phyloP scores from a whole-genome alignment of 2,329 filamentous ascomycete species.

The Talaromyces sp. region DNA sequence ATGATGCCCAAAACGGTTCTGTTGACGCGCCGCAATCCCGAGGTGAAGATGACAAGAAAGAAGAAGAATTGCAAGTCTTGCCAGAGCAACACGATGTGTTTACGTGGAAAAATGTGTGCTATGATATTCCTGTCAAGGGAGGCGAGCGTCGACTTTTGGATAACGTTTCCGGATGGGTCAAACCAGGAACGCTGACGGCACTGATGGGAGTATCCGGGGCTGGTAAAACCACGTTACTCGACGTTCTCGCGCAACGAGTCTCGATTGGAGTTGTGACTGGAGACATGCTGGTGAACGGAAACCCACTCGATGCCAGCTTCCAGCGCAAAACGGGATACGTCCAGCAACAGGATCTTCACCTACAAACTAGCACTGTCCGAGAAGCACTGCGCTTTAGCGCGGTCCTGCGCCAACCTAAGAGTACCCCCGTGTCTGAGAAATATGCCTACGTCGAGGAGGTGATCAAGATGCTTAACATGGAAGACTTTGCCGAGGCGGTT shows the following conservation, averaged over 20 bases:
- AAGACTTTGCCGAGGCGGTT: conserved; percentile 79
- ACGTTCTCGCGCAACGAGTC: conserved; percentile 75
- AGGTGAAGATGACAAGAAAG: conserved; percentile 9
- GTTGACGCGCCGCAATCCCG: conserved; percentile 12
- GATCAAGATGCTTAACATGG: conserved; percentile 84
- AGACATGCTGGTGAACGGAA: conserved; percentile 74
- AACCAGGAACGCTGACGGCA: conserved; percentile 82
- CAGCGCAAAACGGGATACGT: conserved; percentile 46
- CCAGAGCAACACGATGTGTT: conserved; percentile 67
- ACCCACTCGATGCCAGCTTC: conserved; percentile 53
- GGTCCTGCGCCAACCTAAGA: conserved; percentile 71
- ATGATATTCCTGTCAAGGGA: conserved; percentile 71
- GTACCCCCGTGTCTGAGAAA: conserved; percentile 69
- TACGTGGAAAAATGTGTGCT: conserved; percentile 79
- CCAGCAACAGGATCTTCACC: conserved; percentile 84
- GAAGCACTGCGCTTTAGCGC: conserved; percentile 84
- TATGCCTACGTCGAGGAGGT: conserved; percentile 73
- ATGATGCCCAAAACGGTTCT: conserved; percentile 11
- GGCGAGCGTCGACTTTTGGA: conserved; percentile 71
- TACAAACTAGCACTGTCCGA: conserved; percentile 77
- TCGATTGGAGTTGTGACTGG: conserved; percentile 84
- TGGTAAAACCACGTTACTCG: conserved; percentile 83
- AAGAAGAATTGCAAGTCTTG: conserved; percentile 29
- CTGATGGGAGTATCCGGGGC: conserved; percentile 87
- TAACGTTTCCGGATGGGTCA: conserved; percentile 85